Base-by-base conservation (phyloP, 2,329 filamentous ascomycete species). In the Passalora sequoiae region DNA sequence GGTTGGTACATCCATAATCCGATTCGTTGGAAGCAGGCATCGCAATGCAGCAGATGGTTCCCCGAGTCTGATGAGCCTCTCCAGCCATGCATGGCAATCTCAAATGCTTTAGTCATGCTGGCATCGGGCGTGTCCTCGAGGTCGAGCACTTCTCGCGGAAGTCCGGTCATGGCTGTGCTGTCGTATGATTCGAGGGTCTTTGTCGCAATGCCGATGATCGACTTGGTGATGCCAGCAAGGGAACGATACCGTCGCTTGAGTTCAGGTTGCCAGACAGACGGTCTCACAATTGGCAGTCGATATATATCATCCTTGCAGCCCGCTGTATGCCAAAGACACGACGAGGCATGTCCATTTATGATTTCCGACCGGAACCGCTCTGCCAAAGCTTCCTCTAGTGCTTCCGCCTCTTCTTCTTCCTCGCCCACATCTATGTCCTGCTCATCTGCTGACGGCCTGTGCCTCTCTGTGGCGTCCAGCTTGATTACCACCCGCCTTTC, bases 1-100 rank as follows among this genome's bases (percentile, higher is more conserved):
- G 77, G 64, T 83, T 89, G 63, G 64, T 94, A 97, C 72, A 98
- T 84, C 92, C 92, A 98, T 2, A 98, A 73, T 0, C 92, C 92
- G 0, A 97, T 73, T 1, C 89, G 81, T 46, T 92, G 81, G 59
- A 94, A 85, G 62, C 92, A 98, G 15, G 87, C 86, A 46, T 83
- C 77, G 64, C 92, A 98, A 4, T 81, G 81, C 4, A 86, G 82
- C 12, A 91, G 78, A 47, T 87, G 84, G 29, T 83, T 80, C 16
- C 84, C 78, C 1, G 79, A 69, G 43, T 60, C 81, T 65, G 57
- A 80, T 67, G 60, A 73, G 67, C 68, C 71, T n/a, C 61, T 60
- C 71, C 72, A 75, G 47, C 72, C 71, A 47, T 69, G 71, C 15
- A 74, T 56, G 3, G 70, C 61, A 5, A 66, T 58, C 8, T 57